These are phyloP conservation scores for Hemisphaericaspora xylanilytica DNA, from an alignment of 1,139 yeast species.

Conservation along the genomic window DNA sequence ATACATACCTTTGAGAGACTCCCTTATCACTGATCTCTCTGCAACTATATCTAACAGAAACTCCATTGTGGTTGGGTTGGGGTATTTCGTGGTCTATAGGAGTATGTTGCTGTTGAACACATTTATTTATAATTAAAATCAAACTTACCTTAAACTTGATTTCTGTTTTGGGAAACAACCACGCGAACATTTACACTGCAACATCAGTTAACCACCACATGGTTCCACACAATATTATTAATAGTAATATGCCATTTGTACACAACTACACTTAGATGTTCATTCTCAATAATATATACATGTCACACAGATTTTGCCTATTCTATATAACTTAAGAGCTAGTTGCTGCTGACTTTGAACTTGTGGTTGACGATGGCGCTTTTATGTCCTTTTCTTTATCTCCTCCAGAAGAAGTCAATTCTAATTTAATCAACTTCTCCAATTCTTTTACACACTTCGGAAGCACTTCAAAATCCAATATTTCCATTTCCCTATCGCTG, in stretches of 20 bases:
- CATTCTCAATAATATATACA: too few relatives aligned
- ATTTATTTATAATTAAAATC: background rate
- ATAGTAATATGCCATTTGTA: too few relatives aligned
- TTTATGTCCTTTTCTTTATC: background rate
- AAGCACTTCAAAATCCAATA: conserved; percentile 32
- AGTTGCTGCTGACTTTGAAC: too few relatives aligned
- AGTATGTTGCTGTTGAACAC: too few relatives aligned
- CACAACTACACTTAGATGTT: too few relatives aligned
- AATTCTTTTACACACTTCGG: conserved; percentile 38
- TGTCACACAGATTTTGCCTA: too few relatives aligned
- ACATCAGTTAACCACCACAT: background rate
- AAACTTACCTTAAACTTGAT: background rate
- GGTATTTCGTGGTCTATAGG: too few relatives aligned
- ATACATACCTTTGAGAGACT: conserved; percentile 44
- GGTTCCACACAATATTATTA: too few relatives aligned
- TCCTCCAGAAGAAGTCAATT: background rate
- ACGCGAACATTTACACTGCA: background rate
- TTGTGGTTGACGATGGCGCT: too few relatives aligned
- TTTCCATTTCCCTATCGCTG: conserved; percentile 32
- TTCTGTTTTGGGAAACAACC: background rate
- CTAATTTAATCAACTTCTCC: conserved; percentile 27
- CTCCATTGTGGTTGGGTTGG: too few relatives aligned
- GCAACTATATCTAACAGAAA: conserved; percentile 37
- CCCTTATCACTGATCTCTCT: conserved; percentile 44
- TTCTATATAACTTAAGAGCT: too few relatives aligned